Base-by-base conservation (phyloP, 2,329 filamentous ascomycete species). In the Canariomyces notabilis region DNA sequence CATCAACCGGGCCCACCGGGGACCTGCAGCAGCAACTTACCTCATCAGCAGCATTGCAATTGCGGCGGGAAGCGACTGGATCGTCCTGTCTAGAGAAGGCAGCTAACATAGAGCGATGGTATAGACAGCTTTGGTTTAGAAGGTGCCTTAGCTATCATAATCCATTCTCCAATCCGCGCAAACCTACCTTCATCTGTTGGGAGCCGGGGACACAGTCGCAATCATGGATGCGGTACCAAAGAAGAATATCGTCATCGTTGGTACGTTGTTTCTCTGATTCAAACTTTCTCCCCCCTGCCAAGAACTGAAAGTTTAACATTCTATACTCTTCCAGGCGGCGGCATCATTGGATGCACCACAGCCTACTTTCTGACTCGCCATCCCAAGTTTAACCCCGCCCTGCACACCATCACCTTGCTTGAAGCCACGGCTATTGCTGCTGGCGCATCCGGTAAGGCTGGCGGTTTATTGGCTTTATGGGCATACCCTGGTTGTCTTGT, bases 371-470 rank as follows among this genome's bases (percentile, higher is more conserved):
- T 97, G 35, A 93, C 89, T 2, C 83, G 87, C 53, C 90, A 97
- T 64, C 82, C 87, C 21, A 82, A 78, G 22, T 97, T 87, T 70
- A 77, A 93, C 63, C 81, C 83, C 34, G 67, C 77, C 18, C 77
- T 79, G 43, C 87, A 95, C 64, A 83, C 75, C 43, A 84, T 97
- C 59, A 95, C 87, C 1, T 74, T 98, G 22, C 75, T 97, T 44
- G 93, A 98, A 72, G 89, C 93, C 1, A 82, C 82, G 3, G 76
- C 82, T 36, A 83, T 97, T 54, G 93, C 93, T 6, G 81, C 88
- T n/a, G 91, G 87, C 19, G 91, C 93, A 31, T 95, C 89, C 7
- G 93, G 93, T 33, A 97, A 96, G 69, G 91, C 93, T 0, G 93
- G 93, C 14, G 93, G 93, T 1, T 74, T 98, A 4, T 76, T 98